phyloP scores from a whole-genome alignment of 257 asterid genomes.

The Catharanthus roseus region DNA sequence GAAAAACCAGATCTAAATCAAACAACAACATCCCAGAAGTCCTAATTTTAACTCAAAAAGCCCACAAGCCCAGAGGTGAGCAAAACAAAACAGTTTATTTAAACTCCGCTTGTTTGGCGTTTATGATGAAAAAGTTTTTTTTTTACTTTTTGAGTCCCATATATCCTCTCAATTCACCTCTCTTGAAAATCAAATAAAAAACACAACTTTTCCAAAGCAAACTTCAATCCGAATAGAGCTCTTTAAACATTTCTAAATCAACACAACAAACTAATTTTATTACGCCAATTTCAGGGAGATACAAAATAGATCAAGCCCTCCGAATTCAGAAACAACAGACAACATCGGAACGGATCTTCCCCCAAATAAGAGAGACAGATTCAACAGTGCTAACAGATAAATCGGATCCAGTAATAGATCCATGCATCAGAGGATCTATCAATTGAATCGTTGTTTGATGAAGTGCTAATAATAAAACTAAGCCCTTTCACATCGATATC shows the following conservation, averaged over 20 bases:
- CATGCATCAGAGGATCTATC: not conserved
- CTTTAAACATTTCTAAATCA: not conserved
- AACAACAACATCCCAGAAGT: not conserved
- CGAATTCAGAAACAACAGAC: not conserved
- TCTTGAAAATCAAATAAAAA: no score
- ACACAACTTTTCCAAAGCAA: no score
- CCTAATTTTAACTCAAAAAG: not conserved
- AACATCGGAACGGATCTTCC: not conserved
- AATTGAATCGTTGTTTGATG: not conserved
- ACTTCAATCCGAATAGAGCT: no score
- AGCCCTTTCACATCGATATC: not conserved
- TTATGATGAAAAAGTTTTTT: no score
- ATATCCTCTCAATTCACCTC: no score
- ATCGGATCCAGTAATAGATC: not conserved
- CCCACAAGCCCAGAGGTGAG: not conserved
- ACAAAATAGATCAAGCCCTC: not conserved
- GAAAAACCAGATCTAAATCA: not conserved
- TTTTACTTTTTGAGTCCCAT: no score
- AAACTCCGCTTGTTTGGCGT: no score
- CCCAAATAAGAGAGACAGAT: not conserved
- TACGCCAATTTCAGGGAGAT: not conserved
- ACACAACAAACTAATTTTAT: not conserved
- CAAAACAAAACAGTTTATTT: not conserved
- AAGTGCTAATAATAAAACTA: not conserved
- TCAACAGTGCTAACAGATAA: not conserved